These are phyloP conservation scores for Infundibulicybe gibba DNA, from an alignment of 768 basidiomycete species.

Conservation along the genomic window DNA sequence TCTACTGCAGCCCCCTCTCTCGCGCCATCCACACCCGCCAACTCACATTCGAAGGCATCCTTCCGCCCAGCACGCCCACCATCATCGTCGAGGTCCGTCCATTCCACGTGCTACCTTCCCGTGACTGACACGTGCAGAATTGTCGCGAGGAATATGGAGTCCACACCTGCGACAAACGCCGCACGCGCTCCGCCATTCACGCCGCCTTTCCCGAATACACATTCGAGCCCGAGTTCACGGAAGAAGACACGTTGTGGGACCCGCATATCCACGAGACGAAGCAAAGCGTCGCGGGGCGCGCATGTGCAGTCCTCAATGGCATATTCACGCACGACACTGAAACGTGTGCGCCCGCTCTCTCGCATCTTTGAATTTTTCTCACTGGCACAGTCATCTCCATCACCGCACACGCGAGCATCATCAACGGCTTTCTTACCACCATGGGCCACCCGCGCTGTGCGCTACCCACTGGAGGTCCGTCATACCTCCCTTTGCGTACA, in stretches of 20 bases:
- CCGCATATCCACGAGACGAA: conserved; percentile 35
- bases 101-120: not conserved
- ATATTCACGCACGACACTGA: not conserved
- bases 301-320: conserved; percentile 27
- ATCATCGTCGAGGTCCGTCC: conserved; percentile 32
- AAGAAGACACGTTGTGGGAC: conserved; percentile 42
- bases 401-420: not conserved
- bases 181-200: conserved; percentile 28
- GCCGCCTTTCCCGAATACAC: conserved; percentile 31
- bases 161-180: conserved; percentile 47
- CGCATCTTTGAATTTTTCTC: not conserved
- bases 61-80: conserved; percentile 13
- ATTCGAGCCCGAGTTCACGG: conserved; percentile 40
- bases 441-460: not conserved
- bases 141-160: conserved; percentile 41
- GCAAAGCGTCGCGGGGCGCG: conserved; percentile 28
- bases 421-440: not conserved
- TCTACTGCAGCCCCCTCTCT: conserved; percentile 43
- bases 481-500: no score
- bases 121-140: conserved; percentile 22
- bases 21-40: conserved; percentile 40
- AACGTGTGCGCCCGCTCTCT: not conserved
- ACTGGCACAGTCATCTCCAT: not conserved
- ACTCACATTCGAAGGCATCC: conserved; percentile 29
- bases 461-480: not conserved